Evolutionary conservation across 192 early-diverging fungal species (phyloP), one percentile per base, ranked within the genome.

Genomic region (Coemansia sp.): DNA sequence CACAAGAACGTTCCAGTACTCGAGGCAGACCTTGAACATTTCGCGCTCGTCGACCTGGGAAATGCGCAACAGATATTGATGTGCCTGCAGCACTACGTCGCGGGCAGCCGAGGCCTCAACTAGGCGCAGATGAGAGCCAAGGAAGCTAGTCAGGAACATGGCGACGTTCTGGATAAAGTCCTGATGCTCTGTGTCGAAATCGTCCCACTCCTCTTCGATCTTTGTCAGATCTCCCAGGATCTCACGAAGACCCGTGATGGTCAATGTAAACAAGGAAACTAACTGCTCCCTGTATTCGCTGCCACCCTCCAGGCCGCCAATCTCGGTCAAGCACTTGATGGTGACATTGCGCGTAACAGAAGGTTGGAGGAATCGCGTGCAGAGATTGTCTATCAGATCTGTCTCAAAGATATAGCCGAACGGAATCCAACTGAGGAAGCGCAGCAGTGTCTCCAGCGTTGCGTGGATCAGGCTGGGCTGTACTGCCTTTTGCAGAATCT

Each of bases 331-430:
- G 73, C 97, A 99, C 77, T 97, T 95, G 59, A 99, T 80, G 4
- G 95, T 91, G 28, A 94, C 86, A 74, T 97, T 99, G 34, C 94
- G 89, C 76, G 95, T 97, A 55, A 87, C 87, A 20, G 89, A 87
- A 13, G 90, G 88, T 51, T 90, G 88, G 62, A 99, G 83, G 72
- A 99, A 99, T 84, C 75, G 72, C 18, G 81, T 88, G 61, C 89
- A 88, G 59, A 99, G 73, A 51, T 87, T 90, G 61, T 86, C 87
- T 51, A 98, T 95, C 35, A 99, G 70, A 68, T 91, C 87, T 26
- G 91, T 97, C 77, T 99, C 95, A 70, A 99, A 99, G 57, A 97
- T 95, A 71, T 96, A 99, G 30, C 95, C 97, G 29, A 97, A 86
- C 28, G 96, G 96, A 70, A 99, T 94, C 97, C 97, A 99, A 84